Evolutionary conservation across 1,284 basidiomycete species (phyloP).

Genomic region (Cystobasidium pallidum): DNA sequence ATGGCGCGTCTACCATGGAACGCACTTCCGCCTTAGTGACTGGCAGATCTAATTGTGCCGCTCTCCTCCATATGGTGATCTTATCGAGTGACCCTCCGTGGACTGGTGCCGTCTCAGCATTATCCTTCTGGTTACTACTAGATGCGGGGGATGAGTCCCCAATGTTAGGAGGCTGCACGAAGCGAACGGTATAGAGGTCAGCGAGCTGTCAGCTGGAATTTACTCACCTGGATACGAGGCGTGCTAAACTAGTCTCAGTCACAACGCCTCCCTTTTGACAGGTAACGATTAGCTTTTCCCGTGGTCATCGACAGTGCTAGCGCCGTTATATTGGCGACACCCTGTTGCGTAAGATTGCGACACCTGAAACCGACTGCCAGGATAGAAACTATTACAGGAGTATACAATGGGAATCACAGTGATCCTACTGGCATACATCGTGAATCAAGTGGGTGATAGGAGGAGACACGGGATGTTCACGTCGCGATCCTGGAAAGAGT

Average conservation of each 20-base stretch:
- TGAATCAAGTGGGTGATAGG: not conserved
- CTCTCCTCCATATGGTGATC: constrained; percentile 32
- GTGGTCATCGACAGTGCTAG: no score
- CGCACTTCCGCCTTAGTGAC: constrained; percentile 38
- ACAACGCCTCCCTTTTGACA: no score
- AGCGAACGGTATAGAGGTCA: not conserved
- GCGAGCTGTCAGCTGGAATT: not conserved
- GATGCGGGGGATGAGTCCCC: constrained; percentile 53
- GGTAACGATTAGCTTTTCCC: no score
- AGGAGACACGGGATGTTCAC: not conserved
- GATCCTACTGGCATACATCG: constrained; percentile 20
- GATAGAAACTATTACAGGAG: constrained; percentile 5
- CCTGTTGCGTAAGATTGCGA: not conserved
- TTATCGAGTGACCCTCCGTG: not conserved
- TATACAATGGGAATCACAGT: constrained; percentile 4
- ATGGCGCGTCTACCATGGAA: not conserved
- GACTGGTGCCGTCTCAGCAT: not conserved
- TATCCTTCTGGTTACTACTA: not conserved
- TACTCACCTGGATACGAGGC: no score
- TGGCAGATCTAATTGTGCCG: constrained; percentile 42
- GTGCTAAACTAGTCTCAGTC: no score
- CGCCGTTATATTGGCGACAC: no score
- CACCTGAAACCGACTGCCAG: not conserved
- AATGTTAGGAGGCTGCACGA: constrained; percentile 52
- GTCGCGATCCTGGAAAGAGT: not conserved